A percentile compares a stretch with the other conserved stretches of the same genome.
phyloP scores from a whole-genome alignment of 768 basidiomycete species.

The Amanita jacksonii region DNA sequence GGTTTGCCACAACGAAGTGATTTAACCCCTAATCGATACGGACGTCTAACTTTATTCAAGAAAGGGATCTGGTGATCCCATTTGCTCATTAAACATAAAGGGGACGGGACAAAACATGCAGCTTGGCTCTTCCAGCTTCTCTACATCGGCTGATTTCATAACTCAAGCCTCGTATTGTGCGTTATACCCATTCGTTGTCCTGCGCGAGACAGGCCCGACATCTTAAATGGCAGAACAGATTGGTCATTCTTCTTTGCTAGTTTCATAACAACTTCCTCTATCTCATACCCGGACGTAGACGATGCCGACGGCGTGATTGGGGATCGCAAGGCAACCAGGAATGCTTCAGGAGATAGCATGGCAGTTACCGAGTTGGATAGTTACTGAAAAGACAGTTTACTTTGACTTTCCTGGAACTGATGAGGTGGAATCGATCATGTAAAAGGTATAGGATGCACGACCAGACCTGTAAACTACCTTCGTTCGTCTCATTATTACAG shows the following conservation, averaged over 20 bases:
- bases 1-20: conserved; percentile 8
- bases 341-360: conserved; percentile 61
- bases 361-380: conserved; percentile 76
- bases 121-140: conserved; percentile 66
- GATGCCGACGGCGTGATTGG: conserved; percentile 37
- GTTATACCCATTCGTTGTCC: conserved; percentile 56
- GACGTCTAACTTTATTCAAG: not conserved
- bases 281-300: conserved; percentile 33
- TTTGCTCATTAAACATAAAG: too few species aligned
- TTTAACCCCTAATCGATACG: conserved; percentile 9
- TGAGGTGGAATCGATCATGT: not conserved
- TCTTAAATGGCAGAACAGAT: conserved; percentile 71
- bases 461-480: conserved; percentile 87
- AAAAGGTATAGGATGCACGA: conserved; percentile 20
- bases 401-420: conserved; percentile 43
- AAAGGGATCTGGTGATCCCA: too few species aligned
- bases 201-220: conserved; percentile 51
- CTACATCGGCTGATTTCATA: conserved; percentile 65
- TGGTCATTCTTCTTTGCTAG: conserved; percentile 80
- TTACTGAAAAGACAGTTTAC: conserved; percentile 58
- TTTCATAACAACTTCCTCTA: conserved; percentile 69
- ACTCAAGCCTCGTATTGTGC: conserved; percentile 83
- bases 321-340: conserved; percentile 66
- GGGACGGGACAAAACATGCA: too few species aligned
- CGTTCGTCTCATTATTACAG: conserved; percentile 70